Conservation (phyloP, 768 basidiomycete species). For the Tylopilus sp. region DNA sequence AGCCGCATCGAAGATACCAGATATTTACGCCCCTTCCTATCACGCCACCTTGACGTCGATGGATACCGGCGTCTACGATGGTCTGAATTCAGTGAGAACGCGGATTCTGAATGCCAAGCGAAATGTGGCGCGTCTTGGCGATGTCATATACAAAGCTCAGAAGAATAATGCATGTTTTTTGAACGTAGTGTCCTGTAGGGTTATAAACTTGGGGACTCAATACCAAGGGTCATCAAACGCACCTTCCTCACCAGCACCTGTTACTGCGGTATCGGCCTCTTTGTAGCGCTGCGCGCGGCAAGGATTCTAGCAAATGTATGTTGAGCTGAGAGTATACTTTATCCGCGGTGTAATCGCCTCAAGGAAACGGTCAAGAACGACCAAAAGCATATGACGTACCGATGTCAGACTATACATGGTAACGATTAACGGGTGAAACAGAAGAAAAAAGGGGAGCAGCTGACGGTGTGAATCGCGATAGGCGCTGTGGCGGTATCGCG, state of each 20-base stretch:
- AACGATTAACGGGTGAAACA: conserved; percentile 11
- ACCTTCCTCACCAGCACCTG: conserved; percentile 50
- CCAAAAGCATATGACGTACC: conserved; percentile 26
- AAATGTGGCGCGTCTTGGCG: conserved; percentile 44
- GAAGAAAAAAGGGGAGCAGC: conserved; percentile 12
- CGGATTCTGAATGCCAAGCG: conserved; percentile 50
- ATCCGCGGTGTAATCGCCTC: conserved; percentile 37
- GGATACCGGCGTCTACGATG: conserved; percentile 43
- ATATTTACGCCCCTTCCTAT: conserved; percentile 56
- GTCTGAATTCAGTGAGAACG: conserved; percentile 52
- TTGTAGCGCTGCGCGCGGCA: conserved; percentile 48
- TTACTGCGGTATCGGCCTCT: conserved; percentile 45
- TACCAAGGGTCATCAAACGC: not conserved
- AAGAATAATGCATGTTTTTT: conserved; percentile 48
- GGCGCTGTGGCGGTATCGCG: conserved; percentile 39
- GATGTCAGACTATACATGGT: conserved; percentile 42
- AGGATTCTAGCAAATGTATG: conserved; percentile 39
- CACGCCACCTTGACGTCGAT: conserved; percentile 49
- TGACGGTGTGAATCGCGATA: conserved; percentile 58
- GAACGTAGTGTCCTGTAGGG: conserved; percentile 47
- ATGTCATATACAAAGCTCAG: conserved; percentile 60
- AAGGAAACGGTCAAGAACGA: conserved; percentile 12
- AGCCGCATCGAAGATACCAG: conserved; percentile 49
- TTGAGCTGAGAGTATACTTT: conserved; percentile 50
- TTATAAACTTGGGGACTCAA: not conserved